Evolutionary conservation across 192 early-diverging fungal genomes (phyloP), one percentile per base, ranked within the genome.

Genomic region (Coemansia sp.): DNA sequence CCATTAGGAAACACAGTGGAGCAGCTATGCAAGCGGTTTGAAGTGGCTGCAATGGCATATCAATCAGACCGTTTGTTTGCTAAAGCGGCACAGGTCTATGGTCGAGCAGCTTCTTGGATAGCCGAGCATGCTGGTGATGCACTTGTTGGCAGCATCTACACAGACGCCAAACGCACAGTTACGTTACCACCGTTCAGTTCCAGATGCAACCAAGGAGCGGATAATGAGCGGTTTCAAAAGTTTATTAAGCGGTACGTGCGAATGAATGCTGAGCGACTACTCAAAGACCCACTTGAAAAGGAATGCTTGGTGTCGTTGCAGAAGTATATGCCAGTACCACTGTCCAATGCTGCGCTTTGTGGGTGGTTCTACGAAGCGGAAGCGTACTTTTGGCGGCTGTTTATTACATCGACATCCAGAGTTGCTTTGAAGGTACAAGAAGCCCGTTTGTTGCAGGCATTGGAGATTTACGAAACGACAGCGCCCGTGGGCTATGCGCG

Each of bases 11-110:
- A 66, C 18, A 60, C 53, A 7, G 12, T 66, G 12, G 50, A 21
- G 21, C 74, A 76, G 67, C 59, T 76, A 14, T 76, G 74, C 39
- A 76, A 76, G 63, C 74, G 74, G 30, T 76, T 62, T 36, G 74
- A 76, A 43, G 52, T 76, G 14, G 59, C 60, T 7, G 74, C 63
- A 2, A 41, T 64, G 10, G 66, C 74, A 8, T 56, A 66, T 16
- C 74, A 76, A 56, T 54, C 62, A 2, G 42, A 44, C 31, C 15
- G 56, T 15, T 10, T 45, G 9, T 66, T 43, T 62, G 46, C 14
- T 0, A 16, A 36, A 3, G 74, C 74, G 0, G 43, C 62, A 2
- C 14, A 15, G 42, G 32, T 51, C 15, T 59, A 62, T 18, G 74
- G 51, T n/a, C 46, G 40, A 1, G 74, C 74, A 9, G 56, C 66